Evolutionary conservation across 2,329 filamentous ascomycete species (phyloP), one percentile per base, ranked within the genome.

Genomic region (Claviceps humidiphila): DNA sequence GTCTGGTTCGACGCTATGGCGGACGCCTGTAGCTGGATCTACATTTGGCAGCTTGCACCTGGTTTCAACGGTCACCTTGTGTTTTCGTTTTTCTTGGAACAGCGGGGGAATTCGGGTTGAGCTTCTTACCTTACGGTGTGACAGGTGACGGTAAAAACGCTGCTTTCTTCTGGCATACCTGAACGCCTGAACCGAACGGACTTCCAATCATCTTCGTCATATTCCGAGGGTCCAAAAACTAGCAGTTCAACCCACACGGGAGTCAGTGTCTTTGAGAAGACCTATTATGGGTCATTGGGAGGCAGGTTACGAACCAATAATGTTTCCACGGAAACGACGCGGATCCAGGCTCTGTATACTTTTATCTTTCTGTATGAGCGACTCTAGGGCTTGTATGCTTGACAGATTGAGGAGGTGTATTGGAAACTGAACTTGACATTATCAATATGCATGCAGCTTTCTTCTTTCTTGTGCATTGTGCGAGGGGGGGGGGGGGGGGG

Each of bases 11-110:
- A 66, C 63, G 22, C 63, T 61, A 60, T 84, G 78, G 22, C 74
- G 73, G 41, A 74, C 61, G n/a, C 77, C 85, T 5, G 71, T 81
- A 17, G 71, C 69, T 0, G 76, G 83, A 62, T 87, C 74, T 1
- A 87, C 81, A 58, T 88, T 88, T 20, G 84, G 84, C 58, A 89
- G 64, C 58, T 81, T 85, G 68, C 85, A 88, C 51, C 74, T 76
- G 49, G 13, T 39, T n/a, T 17, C 14, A 40, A n/a, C 40, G 47
- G 37, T 42, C 20, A 42, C 14, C 16, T 37, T 9, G 20, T 30
- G 16, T 22, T 17, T 24, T 43, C 39, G 0, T 3, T 37, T 30
- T 5, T n/a, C 13, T 48, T n/a, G 6, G 6, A 13, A 11, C 5
- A 5, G 8, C 17, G 13, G 37, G 30, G 22, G 8, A 40, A 20